These are phyloP conservation scores for Nigrograna mackinnonii DNA, from an alignment of 2,329 filamentous ascomycete species.

Conservation along the genomic window DNA sequence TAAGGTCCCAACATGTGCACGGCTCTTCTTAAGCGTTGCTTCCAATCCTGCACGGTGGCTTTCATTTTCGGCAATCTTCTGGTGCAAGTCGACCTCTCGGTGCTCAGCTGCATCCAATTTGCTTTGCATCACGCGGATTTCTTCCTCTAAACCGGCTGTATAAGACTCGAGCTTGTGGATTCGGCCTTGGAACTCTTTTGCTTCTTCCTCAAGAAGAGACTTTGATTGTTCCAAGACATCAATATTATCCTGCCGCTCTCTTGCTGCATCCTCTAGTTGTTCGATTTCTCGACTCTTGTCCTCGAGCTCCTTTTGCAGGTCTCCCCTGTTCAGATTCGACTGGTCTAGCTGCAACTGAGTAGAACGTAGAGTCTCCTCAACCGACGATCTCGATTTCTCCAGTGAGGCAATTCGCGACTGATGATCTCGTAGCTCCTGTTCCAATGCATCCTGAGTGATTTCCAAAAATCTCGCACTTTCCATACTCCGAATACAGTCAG, in stretches of 20 bases:
- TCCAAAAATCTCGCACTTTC: conserved; percentile 23
- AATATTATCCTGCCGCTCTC: conserved; percentile 21
- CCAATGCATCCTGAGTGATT: conserved; percentile 19
- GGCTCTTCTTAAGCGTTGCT: conserved; percentile 22
- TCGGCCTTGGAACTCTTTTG: conserved; percentile 15
- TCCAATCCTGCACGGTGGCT: conserved; percentile 13
- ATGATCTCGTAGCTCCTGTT: conserved; percentile 30
- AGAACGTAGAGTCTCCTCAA: conserved; percentile 24
- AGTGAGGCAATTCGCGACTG: conserved; percentile 30
- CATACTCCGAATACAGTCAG: conserved; percentile 29
- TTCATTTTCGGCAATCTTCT: conserved; percentile 26
- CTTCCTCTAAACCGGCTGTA: conserved; percentile 22
- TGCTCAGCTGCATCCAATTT: conserved; percentile 23
- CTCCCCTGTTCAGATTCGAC: conserved; percentile 19
- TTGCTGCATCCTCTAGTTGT: conserved; percentile 20
- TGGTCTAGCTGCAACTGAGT: conserved; percentile 24
- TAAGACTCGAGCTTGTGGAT: conserved; percentile 26
- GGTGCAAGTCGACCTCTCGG: conserved; percentile 23
- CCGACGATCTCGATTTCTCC: conserved; percentile 25
- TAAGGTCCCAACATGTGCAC: conserved; percentile 20
- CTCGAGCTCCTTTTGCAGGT: conserved; percentile 25
- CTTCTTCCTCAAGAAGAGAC: conserved; percentile 17
- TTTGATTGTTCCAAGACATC: conserved; percentile 27
- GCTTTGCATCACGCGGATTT: conserved; percentile 17
- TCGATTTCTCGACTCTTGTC: conserved; percentile 29